Evolutionary conservation across 495 filamentous ascomycete species (phyloP).

Genomic region (Daldinia loculata): DNA sequence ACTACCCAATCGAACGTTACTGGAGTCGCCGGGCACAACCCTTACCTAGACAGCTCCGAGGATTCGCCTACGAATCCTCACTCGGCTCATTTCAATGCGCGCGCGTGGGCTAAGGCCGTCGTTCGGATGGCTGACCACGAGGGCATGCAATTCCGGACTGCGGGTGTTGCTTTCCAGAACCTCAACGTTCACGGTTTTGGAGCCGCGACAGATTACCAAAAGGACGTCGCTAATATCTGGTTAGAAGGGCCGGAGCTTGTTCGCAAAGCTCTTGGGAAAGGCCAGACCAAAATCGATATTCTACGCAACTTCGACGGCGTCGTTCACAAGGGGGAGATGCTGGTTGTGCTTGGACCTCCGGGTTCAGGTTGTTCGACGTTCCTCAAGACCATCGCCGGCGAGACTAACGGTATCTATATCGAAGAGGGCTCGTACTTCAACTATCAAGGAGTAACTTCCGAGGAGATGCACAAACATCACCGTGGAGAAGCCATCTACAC

Average conservation of each 20-base stretch:
- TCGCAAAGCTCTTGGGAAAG: conserved; percentile 58
- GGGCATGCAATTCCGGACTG: conserved; percentile 57
- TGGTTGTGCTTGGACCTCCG: conserved; percentile 79
- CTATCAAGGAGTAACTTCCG: conserved; percentile 69
- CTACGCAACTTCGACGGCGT: conserved; percentile 80
- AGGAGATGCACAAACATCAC: conserved; percentile 72
- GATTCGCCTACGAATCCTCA: conserved; percentile 62
- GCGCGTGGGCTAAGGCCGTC: conserved; percentile 64
- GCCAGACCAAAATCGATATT: conserved; percentile 76
- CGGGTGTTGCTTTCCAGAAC: conserved; percentile 66
- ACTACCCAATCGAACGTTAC: conserved; percentile 54
- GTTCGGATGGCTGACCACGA: conserved; percentile 56
- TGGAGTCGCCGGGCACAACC: conserved; percentile 45
- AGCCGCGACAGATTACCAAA: conserved; percentile 81
- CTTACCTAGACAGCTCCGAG: conserved; percentile 49
- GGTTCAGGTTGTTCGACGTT: conserved; percentile 83
- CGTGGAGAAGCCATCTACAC: conserved; percentile 84
- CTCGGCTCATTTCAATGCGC: conserved; percentile 60
- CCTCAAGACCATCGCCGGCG: conserved; percentile 80
- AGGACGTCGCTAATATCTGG: conserved; percentile 72
- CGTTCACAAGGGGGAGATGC: conserved; percentile 80
- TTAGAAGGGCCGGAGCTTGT: conserved; percentile 59
- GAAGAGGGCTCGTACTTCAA: conserved; percentile 73
- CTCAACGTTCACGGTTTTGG: conserved; percentile 82
- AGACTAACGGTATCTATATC: conserved; percentile 76